Conservation (phyloP, 139 green algal genomes). For the Mesostigma viride region DNA sequence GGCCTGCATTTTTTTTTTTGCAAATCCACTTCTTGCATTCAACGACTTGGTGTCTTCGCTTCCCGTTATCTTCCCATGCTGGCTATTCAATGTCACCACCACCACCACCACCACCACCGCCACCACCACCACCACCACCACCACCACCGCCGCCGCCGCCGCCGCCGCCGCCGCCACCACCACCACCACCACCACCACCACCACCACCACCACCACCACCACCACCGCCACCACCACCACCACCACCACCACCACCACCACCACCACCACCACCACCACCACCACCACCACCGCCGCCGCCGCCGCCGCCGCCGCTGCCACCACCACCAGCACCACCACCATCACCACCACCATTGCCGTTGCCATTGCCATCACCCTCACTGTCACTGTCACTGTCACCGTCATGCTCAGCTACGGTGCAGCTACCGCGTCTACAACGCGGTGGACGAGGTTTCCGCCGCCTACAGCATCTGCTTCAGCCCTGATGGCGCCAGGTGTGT, state of each 20-base stretch:
- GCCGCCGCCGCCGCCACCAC: too few relatives aligned
- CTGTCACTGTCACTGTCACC: not conserved
- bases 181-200: too few relatives aligned
- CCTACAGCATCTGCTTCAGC: conserved; percentile 59
- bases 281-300: not conserved
- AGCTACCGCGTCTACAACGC: conserved; percentile 71
- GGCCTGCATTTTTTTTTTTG: too few relatives aligned
- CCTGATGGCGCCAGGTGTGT: conserved; percentile 27
- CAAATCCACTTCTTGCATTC: too few relatives aligned
- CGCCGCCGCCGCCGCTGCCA: not conserved
- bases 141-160: too few relatives aligned
- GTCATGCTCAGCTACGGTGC: conserved; percentile 14
- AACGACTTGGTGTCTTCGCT: too few relatives aligned
- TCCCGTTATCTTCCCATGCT: too few relatives aligned
- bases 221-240: not conserved
- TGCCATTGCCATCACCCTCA: not conserved
- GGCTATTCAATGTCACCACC: too few relatives aligned
- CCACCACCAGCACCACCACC: not conserved
- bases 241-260: not conserved
- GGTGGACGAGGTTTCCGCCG: conserved; percentile 69
- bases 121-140: too few relatives aligned
- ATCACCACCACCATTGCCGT: not conserved
- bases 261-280: not conserved
- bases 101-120: too few relatives aligned
- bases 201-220: too few relatives aligned